These are phyloP conservation scores for Mitragyna speciosa DNA, from an alignment of 257 asterid species.

Conservation along the genomic window DNA sequence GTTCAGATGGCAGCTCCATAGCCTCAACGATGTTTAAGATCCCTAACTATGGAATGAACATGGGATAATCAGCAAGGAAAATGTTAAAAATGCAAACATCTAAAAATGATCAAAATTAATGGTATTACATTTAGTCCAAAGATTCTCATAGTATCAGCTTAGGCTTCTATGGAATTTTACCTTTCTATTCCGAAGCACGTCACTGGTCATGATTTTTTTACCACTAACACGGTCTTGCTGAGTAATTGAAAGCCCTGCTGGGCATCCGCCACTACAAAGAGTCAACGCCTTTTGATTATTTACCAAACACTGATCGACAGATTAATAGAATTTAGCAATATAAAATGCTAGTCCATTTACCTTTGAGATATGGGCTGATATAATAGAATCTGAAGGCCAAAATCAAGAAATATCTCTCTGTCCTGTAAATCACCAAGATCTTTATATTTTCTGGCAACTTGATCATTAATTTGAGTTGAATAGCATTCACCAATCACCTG, in stretches of 20 bases:
- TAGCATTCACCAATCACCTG: constrained; percentile 95
- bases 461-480: constrained; percentile 61
- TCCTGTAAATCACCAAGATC: constrained; percentile 58
- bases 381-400: constrained; percentile 78
- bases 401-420: constrained; percentile 70
- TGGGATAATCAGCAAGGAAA: constrained; percentile 16
- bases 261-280: constrained; percentile 57
- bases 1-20: constrained; percentile 76
- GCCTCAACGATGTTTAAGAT: constrained; percentile 72
- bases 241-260: constrained; percentile 78
- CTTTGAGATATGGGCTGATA: constrained; percentile 80
- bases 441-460: constrained; percentile 55
- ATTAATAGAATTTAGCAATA: not conserved
- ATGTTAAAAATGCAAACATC: constrained; percentile 8
- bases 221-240: constrained; percentile 87
- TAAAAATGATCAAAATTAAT: not conserved
- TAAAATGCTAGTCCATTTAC: constrained; percentile 35
- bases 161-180: constrained; percentile 31
- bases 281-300: constrained; percentile 32
- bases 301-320: not conserved
- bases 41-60: constrained; percentile 60
- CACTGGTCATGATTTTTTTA: constrained; percentile 57
- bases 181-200: constrained; percentile 61
- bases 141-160: constrained; percentile 5
- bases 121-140: not conserved